These are phyloP conservation scores for Yamadazyma membranifaciens DNA, from an alignment of 1,139 yeast genomes.

Conservation along the genomic window DNA sequence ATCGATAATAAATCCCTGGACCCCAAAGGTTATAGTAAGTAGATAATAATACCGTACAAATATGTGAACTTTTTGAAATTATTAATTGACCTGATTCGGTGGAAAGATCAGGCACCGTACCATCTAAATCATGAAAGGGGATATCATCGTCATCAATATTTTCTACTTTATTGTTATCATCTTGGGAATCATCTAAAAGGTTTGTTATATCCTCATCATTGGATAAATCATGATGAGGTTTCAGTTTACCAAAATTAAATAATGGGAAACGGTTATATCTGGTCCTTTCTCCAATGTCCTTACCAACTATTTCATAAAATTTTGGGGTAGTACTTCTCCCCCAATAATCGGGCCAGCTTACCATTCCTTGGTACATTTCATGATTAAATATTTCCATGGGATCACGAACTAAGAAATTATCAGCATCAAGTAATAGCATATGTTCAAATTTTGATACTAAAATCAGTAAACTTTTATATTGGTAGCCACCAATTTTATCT, in stretches of 20 bases:
- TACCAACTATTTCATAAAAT: constrained; percentile 63
- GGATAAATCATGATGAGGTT: not conserved
- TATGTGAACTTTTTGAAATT: constrained; percentile 51
- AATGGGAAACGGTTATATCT: constrained; percentile 20
- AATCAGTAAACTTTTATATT: constrained; percentile 32
- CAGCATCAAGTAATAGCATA: constrained; percentile 41
- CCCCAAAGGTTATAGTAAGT: constrained; percentile 61
- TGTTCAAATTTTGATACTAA: constrained; percentile 39
- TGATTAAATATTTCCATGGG: constrained; percentile 47
- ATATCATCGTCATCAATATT: constrained; percentile 7
- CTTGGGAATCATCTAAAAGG: constrained; percentile 5
- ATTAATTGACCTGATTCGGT: constrained; percentile 61
- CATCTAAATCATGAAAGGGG: constrained; percentile 50
- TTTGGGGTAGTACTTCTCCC: constrained; percentile 65
- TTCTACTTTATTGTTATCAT: not conserved
- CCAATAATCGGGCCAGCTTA: constrained; percentile 87
- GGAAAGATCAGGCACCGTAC: constrained; percentile 56
- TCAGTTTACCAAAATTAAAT: not conserved
- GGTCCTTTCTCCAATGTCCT: constrained; percentile 26
- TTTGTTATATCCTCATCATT: constrained; percentile 6
- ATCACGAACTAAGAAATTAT: constrained; percentile 32
- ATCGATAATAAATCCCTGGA: constrained; percentile 50
- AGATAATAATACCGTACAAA: constrained; percentile 46
- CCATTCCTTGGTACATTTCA: constrained; percentile 60
- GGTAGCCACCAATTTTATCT: constrained; percentile 27